Evolutionary conservation across 768 basidiomycete species (phyloP).

Genomic region (Auriscalpium vulgare): DNA sequence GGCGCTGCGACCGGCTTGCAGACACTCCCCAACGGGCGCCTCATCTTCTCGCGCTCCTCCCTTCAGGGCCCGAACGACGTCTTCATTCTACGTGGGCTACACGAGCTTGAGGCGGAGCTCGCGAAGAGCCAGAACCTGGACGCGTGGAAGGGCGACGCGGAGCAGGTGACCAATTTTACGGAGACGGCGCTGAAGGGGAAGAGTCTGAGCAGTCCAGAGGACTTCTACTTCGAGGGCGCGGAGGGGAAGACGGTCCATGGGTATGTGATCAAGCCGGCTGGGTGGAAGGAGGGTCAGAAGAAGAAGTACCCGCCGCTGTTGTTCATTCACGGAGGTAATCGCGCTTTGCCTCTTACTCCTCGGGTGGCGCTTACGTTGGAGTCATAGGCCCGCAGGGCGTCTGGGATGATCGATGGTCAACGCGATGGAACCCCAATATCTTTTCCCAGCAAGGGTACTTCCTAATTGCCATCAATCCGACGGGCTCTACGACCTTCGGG

Average conservation of each 20-base stretch:
- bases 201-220: conserved; percentile 54
- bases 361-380: conserved; percentile 1
- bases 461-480: conserved; percentile 83
- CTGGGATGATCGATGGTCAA: conserved; percentile 90
- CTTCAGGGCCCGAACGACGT: conserved; percentile 76
- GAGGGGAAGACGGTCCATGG: conserved; percentile 71
- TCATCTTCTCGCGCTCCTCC: conserved; percentile 69
- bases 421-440: conserved; percentile 76
- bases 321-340: conserved; percentile 71
- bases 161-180: conserved; percentile 62
- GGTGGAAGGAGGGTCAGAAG: conserved; percentile 54
- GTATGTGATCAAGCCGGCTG: conserved; percentile 75
- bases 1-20: conserved; percentile 58
- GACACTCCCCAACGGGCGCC: conserved; percentile 45
- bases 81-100: conserved; percentile 49
- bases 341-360: not conserved
- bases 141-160: conserved; percentile 26
- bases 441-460: conserved; percentile 89
- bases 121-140: conserved; percentile 16
- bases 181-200: conserved; percentile 48
- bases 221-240: conserved; percentile 88
- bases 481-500: conserved; percentile 89
- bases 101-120: conserved; percentile 28
- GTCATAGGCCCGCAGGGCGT: conserved; percentile 63
- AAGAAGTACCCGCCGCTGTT: conserved; percentile 70